phyloP scores from a whole-genome alignment of 2,329 filamentous ascomycete species.

The Sarocladium strictum region DNA sequence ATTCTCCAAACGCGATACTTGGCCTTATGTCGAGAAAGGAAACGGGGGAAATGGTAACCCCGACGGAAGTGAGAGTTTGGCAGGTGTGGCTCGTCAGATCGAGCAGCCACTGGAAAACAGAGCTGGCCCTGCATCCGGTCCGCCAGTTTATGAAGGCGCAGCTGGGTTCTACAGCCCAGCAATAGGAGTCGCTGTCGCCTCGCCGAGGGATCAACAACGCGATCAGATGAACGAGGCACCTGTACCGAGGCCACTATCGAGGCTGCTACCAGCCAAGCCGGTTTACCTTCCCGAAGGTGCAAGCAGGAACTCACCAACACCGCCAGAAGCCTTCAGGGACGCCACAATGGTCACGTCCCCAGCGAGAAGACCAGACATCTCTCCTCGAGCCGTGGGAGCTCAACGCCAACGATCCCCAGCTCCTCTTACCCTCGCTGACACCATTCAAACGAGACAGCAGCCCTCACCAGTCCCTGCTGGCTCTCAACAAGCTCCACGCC shows the following conservation, averaged over 20 bases:
- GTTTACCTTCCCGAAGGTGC: constrained; percentile 11
- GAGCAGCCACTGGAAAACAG: neutral
- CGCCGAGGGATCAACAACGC: constrained; percentile 15
- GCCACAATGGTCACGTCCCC: constrained; percentile 1
- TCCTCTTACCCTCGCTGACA: constrained; percentile 1
- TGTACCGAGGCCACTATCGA: constrained; percentile 28
- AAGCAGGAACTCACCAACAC: neutral
- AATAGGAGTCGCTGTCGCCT: constrained; percentile 41
- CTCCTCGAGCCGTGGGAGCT: neutral
- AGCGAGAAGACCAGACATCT: neutral
- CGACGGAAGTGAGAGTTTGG: constrained; percentile 3
- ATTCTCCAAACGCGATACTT: constrained; percentile 30
- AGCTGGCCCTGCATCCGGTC: neutral
- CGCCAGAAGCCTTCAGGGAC: neutral
- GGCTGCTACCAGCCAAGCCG: constrained; percentile 40
- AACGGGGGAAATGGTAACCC: neutral
- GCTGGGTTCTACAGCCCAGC: constrained; percentile 16
- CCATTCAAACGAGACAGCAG: neutral
- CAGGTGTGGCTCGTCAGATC: constrained; percentile 2
- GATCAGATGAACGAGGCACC: constrained; percentile 12
- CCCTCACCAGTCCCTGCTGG: neutral
- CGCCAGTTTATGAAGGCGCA: neutral
- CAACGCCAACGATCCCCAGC: neutral
- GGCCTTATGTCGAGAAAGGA: constrained; percentile 19
- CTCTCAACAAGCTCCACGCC: neutral